Evolutionary conservation across 768 basidiomycete genomes (phyloP), one percentile per base, ranked within the genome.

Genomic region (Kwoniella shandongensis): DNA sequence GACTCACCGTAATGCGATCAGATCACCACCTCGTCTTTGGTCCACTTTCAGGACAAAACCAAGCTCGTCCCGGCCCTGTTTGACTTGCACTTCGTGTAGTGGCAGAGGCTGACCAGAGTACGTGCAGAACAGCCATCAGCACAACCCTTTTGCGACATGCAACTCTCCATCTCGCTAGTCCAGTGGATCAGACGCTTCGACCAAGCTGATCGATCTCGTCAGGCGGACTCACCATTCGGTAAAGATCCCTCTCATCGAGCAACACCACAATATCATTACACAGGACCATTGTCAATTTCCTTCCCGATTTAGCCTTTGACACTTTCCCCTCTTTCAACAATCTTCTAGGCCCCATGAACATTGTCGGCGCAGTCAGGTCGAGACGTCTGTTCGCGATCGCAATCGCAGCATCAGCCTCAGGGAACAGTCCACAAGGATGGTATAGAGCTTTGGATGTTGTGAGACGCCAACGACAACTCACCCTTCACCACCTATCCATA

Each of bases 191-290:
- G n/a, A n/a, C n/a, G n/a, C n/a, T n/a, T n/a, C n/a, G n/a, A n/a
- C n/a, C n/a, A n/a, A n/a, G n/a, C n/a, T n/a, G n/a, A n/a, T n/a
- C n/a, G n/a, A n/a, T n/a, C n/a, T n/a, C n/a, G n/a, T n/a, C n/a
- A n/a, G n/a, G n/a, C n/a, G n/a, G n/a, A n/a, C 85, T 66, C 51
- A 91, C 91, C 84, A 91, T 88, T 36, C 88, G 83, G 75, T 93
- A 93, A 13, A 94, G 71, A 12, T 84, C 85, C 59, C 82, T 84
- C 25, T 82, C 82, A 0, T 92, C 89, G 18, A 90, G 86, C 54
- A 98, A 80, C 2, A 97, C 85, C 44, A 97, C 74, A 39, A 94
- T 88, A 70, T 97, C 94, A 68, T 83, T 94, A 69, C 92, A 97
- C 61, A 98, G 76, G 76, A 91, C 85, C 5, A 81, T 83, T 38